These are phyloP conservation scores for Coffea humblotiana DNA, from an alignment of 305 asterid species.

Conservation along the genomic window DNA sequence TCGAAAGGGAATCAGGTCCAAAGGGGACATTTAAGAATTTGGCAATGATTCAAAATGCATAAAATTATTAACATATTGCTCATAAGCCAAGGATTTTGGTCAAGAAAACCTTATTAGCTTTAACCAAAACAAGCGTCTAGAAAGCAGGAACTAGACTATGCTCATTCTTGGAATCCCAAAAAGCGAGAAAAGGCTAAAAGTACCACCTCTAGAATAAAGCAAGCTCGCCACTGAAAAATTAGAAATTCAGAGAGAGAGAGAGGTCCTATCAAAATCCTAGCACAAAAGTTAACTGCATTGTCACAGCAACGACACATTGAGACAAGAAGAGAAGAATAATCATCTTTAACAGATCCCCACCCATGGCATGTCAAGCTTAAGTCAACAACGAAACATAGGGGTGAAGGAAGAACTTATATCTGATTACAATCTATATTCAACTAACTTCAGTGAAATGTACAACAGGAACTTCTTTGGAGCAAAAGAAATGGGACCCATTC, in stretches of 20 bases:
- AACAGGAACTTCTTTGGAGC: background rate
- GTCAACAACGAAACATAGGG: background rate
- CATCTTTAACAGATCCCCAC: slow-evolving; percentile 5
- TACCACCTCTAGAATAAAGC: background rate
- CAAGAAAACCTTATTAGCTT: background rate
- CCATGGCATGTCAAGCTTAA: background rate
- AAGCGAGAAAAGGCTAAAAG: background rate
- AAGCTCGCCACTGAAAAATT: background rate
- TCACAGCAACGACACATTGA: background rate
- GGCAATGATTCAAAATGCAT: background rate
- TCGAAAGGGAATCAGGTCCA: background rate
- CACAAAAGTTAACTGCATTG: background rate
- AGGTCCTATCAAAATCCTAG: background rate
- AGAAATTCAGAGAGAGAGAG: background rate
- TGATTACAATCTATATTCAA: background rate
- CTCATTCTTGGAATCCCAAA: background rate
- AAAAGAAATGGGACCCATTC: background rate
- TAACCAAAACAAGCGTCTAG: background rate
- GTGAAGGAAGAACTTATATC: background rate
- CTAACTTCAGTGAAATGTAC: background rate
- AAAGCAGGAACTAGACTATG: background rate
- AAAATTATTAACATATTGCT: background rate
- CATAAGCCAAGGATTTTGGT: background rate
- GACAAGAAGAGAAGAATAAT: background rate
- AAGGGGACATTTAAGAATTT: background rate